These are phyloP conservation scores for Rhizopogon sp. DNA, from an alignment of 768 basidiomycete genomes.

Conservation along the genomic window DNA sequence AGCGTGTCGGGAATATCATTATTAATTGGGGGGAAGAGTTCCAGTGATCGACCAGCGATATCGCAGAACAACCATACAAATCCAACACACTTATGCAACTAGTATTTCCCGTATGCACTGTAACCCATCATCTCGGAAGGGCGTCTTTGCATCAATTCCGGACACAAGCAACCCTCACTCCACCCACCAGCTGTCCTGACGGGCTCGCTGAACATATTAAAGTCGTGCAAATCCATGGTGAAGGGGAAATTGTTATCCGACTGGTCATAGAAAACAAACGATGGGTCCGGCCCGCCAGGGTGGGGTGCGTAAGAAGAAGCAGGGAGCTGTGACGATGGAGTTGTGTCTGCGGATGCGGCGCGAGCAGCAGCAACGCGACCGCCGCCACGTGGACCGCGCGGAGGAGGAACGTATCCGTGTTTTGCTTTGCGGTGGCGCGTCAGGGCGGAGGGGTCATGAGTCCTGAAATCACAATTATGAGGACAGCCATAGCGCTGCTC, in stretches of 20 bases:
- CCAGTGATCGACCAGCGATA: not conserved
- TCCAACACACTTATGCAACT: not conserved
- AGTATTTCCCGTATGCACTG: not conserved
- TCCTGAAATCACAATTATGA: constrained; percentile 14
- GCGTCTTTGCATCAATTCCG: not conserved
- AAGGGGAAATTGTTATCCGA: not conserved
- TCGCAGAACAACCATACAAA: not conserved
- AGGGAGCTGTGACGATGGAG: not conserved
- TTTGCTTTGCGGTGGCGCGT: constrained; percentile 18
- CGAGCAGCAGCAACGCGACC: not conserved
- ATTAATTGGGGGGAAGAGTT: not conserved
- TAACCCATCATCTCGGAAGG: not conserved
- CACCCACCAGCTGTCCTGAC: not conserved
- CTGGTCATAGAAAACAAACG: not conserved
- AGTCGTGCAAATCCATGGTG: not conserved
- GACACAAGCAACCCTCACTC: not conserved
- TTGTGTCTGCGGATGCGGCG: not conserved
- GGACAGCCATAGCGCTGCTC: constrained; percentile 7
- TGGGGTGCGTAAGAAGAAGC: not conserved
- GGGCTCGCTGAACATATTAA: not conserved
- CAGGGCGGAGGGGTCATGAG: constrained; percentile 20
- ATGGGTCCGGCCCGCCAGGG: not conserved
- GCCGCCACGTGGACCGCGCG: not conserved
- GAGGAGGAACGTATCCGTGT: constrained; percentile 17
- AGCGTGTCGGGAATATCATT: not conserved